Conservation (phyloP, 371 early-diverging fungal species). For the Batkoa obscura region DNA sequence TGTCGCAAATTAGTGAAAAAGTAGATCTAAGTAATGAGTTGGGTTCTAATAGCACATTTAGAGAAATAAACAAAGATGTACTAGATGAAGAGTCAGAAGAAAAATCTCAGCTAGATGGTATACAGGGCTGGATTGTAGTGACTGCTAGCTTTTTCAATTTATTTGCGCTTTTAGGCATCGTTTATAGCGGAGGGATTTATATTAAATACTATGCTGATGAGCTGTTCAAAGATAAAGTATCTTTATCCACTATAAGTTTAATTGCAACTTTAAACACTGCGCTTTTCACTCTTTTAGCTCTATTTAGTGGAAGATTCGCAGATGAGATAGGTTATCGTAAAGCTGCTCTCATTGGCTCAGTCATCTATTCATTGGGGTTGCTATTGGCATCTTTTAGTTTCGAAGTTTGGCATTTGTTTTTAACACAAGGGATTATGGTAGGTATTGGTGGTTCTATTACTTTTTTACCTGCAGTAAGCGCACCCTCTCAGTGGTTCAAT, state of each 20-base stretch:
- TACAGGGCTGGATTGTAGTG: conserved; percentile 7
- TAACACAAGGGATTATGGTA: conserved; percentile 26
- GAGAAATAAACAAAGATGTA: no score
- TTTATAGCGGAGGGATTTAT: conserved; percentile 9
- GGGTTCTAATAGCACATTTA: no score
- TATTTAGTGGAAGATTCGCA: conserved; percentile 17
- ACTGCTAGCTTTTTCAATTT: conserved; percentile 12
- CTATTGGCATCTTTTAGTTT: conserved; percentile 9
- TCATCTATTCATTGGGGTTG: conserved; percentile 18
- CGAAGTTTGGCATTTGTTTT: conserved; percentile 28
- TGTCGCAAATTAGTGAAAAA: no score
- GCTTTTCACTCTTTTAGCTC: conserved; percentile 17
- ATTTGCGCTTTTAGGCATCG: conserved; percentile 12
- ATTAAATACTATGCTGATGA: background rate
- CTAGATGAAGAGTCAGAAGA: no score
- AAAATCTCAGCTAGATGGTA: background rate
- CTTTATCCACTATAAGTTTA: conserved; percentile 18
- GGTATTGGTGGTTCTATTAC: conserved; percentile 27
- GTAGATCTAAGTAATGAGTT: no score
- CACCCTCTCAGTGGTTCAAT: conserved; percentile 57
- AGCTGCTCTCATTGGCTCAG: conserved; percentile 15
- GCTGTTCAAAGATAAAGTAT: conserved; percentile 4
- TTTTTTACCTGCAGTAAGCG: conserved; percentile 32
- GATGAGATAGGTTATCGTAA: conserved; percentile 20
- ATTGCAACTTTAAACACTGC: conserved; percentile 22